These are phyloP conservation scores for Clitopilus hobsonii DNA, from an alignment of 768 basidiomycete genomes.

Conservation along the genomic window DNA sequence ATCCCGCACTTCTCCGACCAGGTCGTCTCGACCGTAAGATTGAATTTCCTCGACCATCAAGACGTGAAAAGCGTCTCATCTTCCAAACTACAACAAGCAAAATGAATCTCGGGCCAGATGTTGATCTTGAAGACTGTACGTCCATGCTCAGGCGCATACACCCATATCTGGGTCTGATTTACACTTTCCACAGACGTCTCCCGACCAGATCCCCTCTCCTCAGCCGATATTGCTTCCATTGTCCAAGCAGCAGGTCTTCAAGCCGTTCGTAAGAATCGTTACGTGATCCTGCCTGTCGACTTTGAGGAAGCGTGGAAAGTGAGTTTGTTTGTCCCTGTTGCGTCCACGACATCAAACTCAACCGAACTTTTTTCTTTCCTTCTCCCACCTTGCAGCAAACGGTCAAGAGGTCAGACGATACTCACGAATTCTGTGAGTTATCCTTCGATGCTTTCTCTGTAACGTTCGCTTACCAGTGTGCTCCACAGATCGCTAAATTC, in stretches of 20 bases:
- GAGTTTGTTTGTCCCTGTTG: slow-evolving; percentile 54
- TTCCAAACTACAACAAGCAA: slow-evolving; percentile 97
- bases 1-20: slow-evolving; percentile 94
- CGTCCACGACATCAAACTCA: slow-evolving; percentile 24
- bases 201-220: slow-evolving; percentile 91
- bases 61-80: slow-evolving; percentile 92
- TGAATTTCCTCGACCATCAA: slow-evolving; percentile 92
- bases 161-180: slow-evolving; percentile 2
- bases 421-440: slow-evolving; percentile 89
- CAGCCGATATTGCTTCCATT: slow-evolving; percentile 93
- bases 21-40: slow-evolving; percentile 98
- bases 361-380: slow-evolving; percentile 22
- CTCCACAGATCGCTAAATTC: slow-evolving; percentile 32
- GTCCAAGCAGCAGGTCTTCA: slow-evolving; percentile 97
- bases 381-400: slow-evolving; percentile 66
- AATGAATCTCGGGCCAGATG: slow-evolving; percentile 98
- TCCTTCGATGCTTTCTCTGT: not conserved
- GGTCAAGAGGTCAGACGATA: slow-evolving; percentile 95
- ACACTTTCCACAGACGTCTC: slow-evolving; percentile 70
- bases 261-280: slow-evolving; percentile 98
- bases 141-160: slow-evolving; percentile 8
- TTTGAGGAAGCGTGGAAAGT: slow-evolving; percentile 99
- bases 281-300: slow-evolving; percentile 93
- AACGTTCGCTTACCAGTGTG: slow-evolving; percentile 9
- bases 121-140: slow-evolving; percentile 97